phyloP scores from a whole-genome alignment of 192 early-diverging fungal species.

The Jimgerdemannia lactiflua region DNA sequence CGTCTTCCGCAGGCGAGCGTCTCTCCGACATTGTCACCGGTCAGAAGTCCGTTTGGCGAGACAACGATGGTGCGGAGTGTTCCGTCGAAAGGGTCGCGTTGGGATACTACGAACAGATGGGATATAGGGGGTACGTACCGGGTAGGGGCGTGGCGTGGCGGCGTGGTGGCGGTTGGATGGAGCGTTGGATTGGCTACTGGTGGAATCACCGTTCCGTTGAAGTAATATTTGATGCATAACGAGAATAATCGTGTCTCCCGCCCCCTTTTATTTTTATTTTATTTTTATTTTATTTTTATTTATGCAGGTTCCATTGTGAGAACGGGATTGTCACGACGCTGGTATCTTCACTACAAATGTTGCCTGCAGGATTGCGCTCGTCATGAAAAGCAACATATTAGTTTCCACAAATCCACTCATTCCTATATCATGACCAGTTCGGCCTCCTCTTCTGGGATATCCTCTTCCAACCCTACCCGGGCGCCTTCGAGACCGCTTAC shows the following conservation, averaged over 20 bases:
- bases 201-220: no score
- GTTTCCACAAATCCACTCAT: background rate
- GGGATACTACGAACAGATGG: conserved; percentile 57
- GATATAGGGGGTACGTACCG: conserved; percentile 47
- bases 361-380: background rate
- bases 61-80: conserved; percentile 55
- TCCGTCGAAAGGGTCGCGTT: conserved; percentile 63
- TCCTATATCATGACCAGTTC: conserved; percentile 28
- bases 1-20: conserved; percentile 16
- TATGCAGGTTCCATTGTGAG: conserved; percentile 54
- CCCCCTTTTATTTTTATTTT: no score
- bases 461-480: conserved; percentile 56
- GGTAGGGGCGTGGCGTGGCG: background rate
- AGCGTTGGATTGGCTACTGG: no score
- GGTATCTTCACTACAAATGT: conserved; percentile 2
- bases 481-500: conserved; percentile 69
- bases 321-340: conserved; percentile 58
- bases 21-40: conserved; percentile 30
- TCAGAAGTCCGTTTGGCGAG: conserved; percentile 44
- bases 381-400: background rate
- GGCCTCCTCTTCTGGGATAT: conserved; percentile 70
- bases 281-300: background rate
- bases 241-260: no score
- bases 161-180: no score
- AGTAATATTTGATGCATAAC: no score